These are phyloP conservation scores for Sodiomyces alkalinus DNA, from an alignment of 2,329 filamentous ascomycete species.

Conservation along the genomic window DNA sequence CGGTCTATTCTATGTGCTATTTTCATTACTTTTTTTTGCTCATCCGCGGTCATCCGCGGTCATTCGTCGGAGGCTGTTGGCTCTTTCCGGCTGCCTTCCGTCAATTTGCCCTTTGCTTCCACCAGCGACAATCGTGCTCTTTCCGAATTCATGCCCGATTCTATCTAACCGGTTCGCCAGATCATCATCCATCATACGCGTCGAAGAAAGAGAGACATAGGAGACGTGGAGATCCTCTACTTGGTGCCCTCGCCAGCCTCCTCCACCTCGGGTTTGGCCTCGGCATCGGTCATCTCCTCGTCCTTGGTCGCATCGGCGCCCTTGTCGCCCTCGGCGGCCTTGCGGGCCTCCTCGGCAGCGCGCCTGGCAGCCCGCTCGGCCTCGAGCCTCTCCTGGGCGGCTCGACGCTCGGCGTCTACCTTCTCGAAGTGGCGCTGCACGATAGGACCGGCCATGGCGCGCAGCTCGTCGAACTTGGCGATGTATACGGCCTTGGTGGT, in stretches of 20 bases:
- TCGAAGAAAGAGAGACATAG: neutral
- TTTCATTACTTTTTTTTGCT: too few species aligned
- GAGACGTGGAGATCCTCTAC: slow-evolving; percentile 5
- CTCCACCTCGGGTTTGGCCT: slow-evolving; percentile 35
- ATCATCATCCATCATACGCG: neutral
- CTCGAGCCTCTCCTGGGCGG: slow-evolving; percentile 59
- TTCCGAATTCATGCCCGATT: too few species aligned
- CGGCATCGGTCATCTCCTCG: slow-evolving; percentile 50
- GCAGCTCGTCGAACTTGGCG: slow-evolving; percentile 91
- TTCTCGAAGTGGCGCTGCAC: slow-evolving; percentile 93
- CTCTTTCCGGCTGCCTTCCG: too few species aligned
- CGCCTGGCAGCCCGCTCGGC: slow-evolving; percentile 68
- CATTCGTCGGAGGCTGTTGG: too few species aligned
- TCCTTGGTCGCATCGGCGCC: slow-evolving; percentile 32
- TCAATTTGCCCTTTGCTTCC: too few species aligned
- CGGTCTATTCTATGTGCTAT: too few species aligned
- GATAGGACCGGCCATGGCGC: slow-evolving; percentile 77
- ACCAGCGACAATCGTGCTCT: too few species aligned
- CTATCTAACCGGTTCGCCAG: too few species aligned
- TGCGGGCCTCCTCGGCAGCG: slow-evolving; percentile 37
- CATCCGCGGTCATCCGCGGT: too few species aligned
- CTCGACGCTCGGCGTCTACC: slow-evolving; percentile 72
- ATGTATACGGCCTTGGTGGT: slow-evolving; percentile 86
- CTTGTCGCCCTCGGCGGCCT: slow-evolving; percentile 36
- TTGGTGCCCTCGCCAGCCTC: slow-evolving; percentile 20